Evolutionary conservation across 2,329 filamentous ascomycete species (phyloP).

Genomic region (Nemania sp.): DNA sequence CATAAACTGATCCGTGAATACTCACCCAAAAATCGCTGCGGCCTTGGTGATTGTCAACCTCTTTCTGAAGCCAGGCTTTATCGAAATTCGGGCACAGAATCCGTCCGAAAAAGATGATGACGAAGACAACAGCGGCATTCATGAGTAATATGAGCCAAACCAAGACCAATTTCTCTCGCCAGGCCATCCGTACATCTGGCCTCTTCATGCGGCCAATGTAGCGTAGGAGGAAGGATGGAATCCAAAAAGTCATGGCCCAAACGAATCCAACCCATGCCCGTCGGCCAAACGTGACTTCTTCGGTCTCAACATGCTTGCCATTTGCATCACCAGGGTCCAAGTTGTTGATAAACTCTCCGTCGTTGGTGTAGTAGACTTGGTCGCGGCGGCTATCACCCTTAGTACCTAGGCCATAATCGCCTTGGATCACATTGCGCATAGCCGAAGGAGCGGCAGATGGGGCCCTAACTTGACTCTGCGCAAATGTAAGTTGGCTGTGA

Average conservation of each 20-base stretch:
- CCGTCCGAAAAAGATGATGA: slow-evolving; percentile 83
- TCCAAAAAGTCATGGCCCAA: slow-evolving; percentile 91
- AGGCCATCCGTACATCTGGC: slow-evolving; percentile 94
- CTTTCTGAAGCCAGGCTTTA: slow-evolving; percentile 78
- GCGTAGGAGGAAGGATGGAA: slow-evolving; percentile 82
- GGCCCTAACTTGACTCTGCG: slow-evolving; percentile 43
- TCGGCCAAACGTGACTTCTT: slow-evolving; percentile 64
- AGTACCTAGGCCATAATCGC: slow-evolving; percentile 85
- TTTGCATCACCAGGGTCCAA: slow-evolving; percentile 79
- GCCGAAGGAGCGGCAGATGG: slow-evolving; percentile 65
- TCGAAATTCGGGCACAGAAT: slow-evolving; percentile 88
- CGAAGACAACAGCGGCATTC: slow-evolving; percentile 85
- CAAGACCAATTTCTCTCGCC: slow-evolving; percentile 91
- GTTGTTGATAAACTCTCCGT: slow-evolving; percentile 68
- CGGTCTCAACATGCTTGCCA: slow-evolving; percentile 74
- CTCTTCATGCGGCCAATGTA: slow-evolving; percentile 92
- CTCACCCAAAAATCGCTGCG: slow-evolving; percentile 82
- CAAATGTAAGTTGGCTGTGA: slow-evolving; percentile 54
- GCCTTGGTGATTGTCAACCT: slow-evolving; percentile 73
- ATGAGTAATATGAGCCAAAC: slow-evolving; percentile 78
- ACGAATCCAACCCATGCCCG: slow-evolving; percentile 80
- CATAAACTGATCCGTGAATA: slow-evolving; percentile 86
- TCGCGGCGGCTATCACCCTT: slow-evolving; percentile 82
- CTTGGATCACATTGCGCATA: slow-evolving; percentile 61
- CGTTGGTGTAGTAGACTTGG: slow-evolving; percentile 73